These are phyloP conservation scores for Myxozyma udenii DNA, from an alignment of 805 yeast species.

Conservation along the genomic window DNA sequence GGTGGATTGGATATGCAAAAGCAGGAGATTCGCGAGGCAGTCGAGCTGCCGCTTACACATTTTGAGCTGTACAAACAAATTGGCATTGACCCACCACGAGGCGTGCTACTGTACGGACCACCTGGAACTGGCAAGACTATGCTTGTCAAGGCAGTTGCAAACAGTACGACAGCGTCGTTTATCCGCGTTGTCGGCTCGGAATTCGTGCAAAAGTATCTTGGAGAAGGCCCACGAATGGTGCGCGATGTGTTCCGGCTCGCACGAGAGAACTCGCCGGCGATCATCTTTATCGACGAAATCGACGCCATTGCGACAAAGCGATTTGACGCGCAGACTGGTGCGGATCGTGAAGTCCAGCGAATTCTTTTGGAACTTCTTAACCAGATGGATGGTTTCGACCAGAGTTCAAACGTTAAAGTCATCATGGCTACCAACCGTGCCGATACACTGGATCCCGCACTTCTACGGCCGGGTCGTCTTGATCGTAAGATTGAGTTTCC, in stretches of 20 bases:
- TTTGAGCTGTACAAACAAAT: conserved; percentile 94
- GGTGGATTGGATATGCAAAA: conserved; percentile 99
- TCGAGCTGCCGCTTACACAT: conserved; percentile 92
- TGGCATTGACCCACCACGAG: conserved; percentile 98
- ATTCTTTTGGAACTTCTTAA: conserved; percentile 90
- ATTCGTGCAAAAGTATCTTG: conserved; percentile 94
- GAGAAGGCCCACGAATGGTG: conserved; percentile 99
- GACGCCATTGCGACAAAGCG: conserved; percentile 99
- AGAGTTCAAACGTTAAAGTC: conserved; percentile 84
- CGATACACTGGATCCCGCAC: conserved; percentile 98
- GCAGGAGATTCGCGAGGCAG: conserved; percentile 98
- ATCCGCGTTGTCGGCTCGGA: conserved; percentile 98
- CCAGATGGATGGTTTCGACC: conserved; percentile 99
- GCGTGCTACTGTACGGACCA: conserved; percentile 96
- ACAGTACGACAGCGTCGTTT: conserved; percentile 90
- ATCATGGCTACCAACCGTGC: conserved; percentile 99
- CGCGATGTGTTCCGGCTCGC: conserved; percentile 97
- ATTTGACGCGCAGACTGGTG: conserved; percentile 99
- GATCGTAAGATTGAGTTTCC: conserved; percentile 99
- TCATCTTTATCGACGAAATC: conserved; percentile 96
- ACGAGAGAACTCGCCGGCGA: conserved; percentile 94
- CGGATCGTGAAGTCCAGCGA: conserved; percentile 98
- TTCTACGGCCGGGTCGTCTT: conserved; percentile 95
- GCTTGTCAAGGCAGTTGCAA: conserved; percentile 98
- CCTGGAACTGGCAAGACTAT: conserved; percentile 99